Evolutionary conservation across 163 green algal species (phyloP), one percentile per base, ranked within the genome.

Genomic region (Volvox carteri): DNA sequence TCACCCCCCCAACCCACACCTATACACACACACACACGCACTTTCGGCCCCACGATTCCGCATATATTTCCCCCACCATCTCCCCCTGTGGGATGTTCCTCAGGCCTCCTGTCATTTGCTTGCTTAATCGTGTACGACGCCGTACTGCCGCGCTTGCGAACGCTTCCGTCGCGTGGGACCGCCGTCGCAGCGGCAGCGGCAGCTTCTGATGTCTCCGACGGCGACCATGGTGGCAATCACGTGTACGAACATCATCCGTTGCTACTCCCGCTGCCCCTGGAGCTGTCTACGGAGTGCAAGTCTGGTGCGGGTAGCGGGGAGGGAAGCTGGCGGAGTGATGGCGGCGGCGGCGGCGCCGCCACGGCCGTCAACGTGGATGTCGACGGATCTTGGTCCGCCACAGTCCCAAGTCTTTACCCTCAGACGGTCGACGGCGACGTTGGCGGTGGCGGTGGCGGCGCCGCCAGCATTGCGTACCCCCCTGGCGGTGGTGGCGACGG

Each of bases 51-150:
- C n/a, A n/a, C n/a, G n/a, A n/a, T n/a, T n/a, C n/a, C n/a, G n/a
- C n/a, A n/a, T n/a, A n/a, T n/a, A n/a, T n/a, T n/a, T n/a, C n/a
- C n/a, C n/a, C n/a, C n/a, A n/a, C n/a, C n/a, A n/a, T n/a, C n/a
- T n/a, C n/a, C n/a, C n/a, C n/a, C n/a, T n/a, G n/a, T n/a, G n/a
- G n/a, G n/a, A n/a, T 11, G 4, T 9, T 42, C 25, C 28, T 16
- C 58, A 68, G 87, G 74, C 12, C 28, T 78, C n/a, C 42, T 91
- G 58, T 84, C 87, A 37, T 76, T 86, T 16, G 46, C 70, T 3
- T 96, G 92, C 88, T 86, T 92, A 23, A 48, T 90, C 0, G 42
- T 95, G 70, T 95, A 96, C 60, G 70, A 52, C 56, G 30, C 48
- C 4, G 62, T 95, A 3, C 75, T 97, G 84, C 93, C 94, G 1